A percentile compares a stretch with the other conserved stretches of the same genome.
phyloP scores from a whole-genome alignment of 495 filamentous ascomycete species.

The Aspergillus sclerotioniger region DNA sequence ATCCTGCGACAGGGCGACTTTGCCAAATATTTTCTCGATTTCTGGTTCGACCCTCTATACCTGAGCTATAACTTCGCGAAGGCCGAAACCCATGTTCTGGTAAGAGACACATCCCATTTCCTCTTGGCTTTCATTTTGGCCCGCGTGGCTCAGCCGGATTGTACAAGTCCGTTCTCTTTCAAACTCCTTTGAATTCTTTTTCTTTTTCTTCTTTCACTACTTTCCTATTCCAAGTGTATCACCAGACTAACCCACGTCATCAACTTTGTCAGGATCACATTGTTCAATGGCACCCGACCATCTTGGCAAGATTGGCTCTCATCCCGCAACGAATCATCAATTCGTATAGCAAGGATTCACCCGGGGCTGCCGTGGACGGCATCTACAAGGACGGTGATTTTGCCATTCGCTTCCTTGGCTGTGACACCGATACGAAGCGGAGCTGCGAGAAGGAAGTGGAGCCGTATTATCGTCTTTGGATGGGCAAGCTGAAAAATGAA shows the following conservation, averaged over 20 bases:
- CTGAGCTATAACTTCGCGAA: constrained; percentile 93
- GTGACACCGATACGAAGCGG: constrained; percentile 51
- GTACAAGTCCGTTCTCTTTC: neutral
- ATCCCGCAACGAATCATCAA: constrained; percentile 81
- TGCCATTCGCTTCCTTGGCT: constrained; percentile 70
- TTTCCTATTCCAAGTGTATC: neutral
- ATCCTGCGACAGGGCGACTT: constrained; percentile 83
- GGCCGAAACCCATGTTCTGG: constrained; percentile 88
- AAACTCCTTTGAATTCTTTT: neutral
- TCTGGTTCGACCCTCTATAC: constrained; percentile 95
- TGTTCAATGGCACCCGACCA: constrained; percentile 98
- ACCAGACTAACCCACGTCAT: neutral
- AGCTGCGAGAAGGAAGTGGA: constrained; percentile 72
- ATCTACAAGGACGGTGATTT: constrained; percentile 77
- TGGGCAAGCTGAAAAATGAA: constrained; percentile 29
- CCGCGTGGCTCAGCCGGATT: too few species aligned
- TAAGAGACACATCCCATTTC: constrained; percentile 37
- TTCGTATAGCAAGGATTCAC: constrained; percentile 60
- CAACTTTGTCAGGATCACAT: constrained; percentile 69
- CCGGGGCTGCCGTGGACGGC: constrained; percentile 43
- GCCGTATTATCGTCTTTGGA: constrained; percentile 51
- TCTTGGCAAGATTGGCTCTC: constrained; percentile 81
- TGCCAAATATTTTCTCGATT: constrained; percentile 88
- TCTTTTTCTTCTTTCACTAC: neutral
- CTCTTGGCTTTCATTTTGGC: neutral